Evolutionary conservation across 371 early-diverging fungal species (phyloP).

Genomic region (Rhizoclosmatium hyalinum): DNA sequence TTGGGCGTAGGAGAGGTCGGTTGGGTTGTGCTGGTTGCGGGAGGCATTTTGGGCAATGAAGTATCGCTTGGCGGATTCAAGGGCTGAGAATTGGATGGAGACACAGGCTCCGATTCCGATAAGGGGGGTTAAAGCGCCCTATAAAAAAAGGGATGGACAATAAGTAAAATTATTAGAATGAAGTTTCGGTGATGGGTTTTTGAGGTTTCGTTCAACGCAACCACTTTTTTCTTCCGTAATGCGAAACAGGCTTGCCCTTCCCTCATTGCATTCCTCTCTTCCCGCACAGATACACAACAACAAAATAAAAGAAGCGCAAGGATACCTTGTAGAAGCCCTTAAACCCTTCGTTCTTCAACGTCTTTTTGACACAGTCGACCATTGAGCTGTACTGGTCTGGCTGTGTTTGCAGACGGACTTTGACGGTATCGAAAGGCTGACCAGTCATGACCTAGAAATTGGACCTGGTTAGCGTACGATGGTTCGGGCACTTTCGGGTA

Average conservation of each 20-base stretch:
- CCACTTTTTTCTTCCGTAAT: too few species aligned
- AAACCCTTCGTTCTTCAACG: conserved; percentile 53
- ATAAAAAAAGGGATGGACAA: not conserved
- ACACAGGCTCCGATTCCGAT: conserved; percentile 65
- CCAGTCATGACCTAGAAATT: conserved; percentile 15
- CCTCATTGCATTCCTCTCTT: not conserved
- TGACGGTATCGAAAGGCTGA: conserved; percentile 64
- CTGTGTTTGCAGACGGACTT: conserved; percentile 64
- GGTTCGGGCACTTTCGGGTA: not conserved
- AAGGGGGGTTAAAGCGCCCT: conserved; percentile 63
- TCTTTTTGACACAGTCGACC: conserved; percentile 57
- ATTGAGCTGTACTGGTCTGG: conserved; percentile 52
- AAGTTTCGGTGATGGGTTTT: not conserved
- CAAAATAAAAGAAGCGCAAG: not conserved
- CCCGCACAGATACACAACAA: not conserved
- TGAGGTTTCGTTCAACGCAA: not conserved
- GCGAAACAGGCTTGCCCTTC: too few species aligned
- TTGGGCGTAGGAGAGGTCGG: conserved; percentile 44
- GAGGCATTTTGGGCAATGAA: conserved; percentile 40
- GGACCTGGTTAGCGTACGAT: not conserved
- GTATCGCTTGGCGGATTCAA: conserved; percentile 55
- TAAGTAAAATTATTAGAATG: not conserved
- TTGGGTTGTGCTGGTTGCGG: conserved; percentile 20
- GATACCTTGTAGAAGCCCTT: conserved; percentile 58
- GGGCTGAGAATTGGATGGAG: conserved; percentile 62